A percentile compares a stretch with the other conserved stretches of the same genome.
Conservation (phyloP, 305 asterid genomes). For the Plantago coronopus region DNA sequence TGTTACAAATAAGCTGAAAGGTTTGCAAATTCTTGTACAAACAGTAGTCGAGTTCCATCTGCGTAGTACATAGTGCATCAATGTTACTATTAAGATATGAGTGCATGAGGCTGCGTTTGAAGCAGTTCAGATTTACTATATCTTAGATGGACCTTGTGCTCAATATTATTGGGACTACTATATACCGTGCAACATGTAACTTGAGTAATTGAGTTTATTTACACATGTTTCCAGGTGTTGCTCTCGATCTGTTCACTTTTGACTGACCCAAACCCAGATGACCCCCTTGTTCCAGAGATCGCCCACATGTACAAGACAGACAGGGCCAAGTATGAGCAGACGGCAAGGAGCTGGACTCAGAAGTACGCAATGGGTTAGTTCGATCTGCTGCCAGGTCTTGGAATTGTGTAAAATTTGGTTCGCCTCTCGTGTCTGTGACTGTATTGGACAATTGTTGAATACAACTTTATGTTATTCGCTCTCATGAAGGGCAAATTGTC, state of each 20-base stretch:
- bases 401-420: slow-evolving; percentile 18
- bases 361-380: slow-evolving; percentile 31
- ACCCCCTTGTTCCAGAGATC: slow-evolving; percentile 31
- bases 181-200: background rate
- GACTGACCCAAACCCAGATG: slow-evolving; percentile 35
- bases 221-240: slow-evolving; percentile 23
- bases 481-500: background rate
- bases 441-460: slow-evolving; percentile 23
- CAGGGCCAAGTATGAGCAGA: slow-evolving; percentile 27
- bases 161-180: background rate
- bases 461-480: slow-evolving; percentile 3
- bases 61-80: too few relatives aligned
- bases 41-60: background rate
- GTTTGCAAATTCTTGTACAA: too few relatives aligned
- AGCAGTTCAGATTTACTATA: background rate
- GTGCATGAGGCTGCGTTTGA: too few relatives aligned
- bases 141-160: background rate
- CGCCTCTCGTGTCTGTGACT: slow-evolving; percentile 7
- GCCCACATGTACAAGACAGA: slow-evolving; percentile 35
- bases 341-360: slow-evolving; percentile 37
- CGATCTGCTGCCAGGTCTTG: slow-evolving; percentile 14
- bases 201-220: background rate
- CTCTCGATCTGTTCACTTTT: slow-evolving; percentile 32
- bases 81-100: too few relatives aligned
- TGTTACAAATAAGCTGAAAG: too few relatives aligned